These are phyloP conservation scores for Coelastrella sp. DNA, from an alignment of 139 green algal genomes.

Conservation along the genomic window DNA sequence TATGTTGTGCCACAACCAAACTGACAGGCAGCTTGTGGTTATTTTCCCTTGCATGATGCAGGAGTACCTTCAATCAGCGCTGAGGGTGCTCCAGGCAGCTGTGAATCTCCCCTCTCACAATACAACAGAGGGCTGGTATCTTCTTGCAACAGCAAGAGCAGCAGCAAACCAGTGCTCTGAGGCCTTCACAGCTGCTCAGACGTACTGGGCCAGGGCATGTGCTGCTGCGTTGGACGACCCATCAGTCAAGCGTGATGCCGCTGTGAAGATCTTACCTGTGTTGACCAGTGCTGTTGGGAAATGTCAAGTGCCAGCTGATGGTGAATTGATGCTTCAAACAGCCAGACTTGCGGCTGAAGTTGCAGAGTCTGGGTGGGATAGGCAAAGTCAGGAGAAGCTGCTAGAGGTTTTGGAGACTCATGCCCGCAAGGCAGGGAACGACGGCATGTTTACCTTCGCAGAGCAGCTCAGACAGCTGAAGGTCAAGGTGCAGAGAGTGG, in stretches of 20 bases:
- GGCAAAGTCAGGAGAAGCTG: conserved; percentile 38
- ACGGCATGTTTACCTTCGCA: background rate
- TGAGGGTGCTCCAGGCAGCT: conserved; percentile 6
- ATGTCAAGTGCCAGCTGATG: background rate
- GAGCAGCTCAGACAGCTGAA: conserved; percentile 33
- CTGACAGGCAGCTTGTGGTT: too few species aligned
- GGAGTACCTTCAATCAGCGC: conserved; percentile 25
- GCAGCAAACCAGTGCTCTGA: background rate
- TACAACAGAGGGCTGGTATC: background rate
- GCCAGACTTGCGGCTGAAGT: conserved; percentile 18
- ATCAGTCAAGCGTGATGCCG: background rate
- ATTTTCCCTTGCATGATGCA: background rate
- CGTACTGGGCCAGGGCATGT: conserved; percentile 1
- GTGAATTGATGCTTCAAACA: background rate
- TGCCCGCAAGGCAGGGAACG: background rate
- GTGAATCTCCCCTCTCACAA: background rate
- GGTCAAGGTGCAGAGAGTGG: background rate
- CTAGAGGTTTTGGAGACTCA: background rate
- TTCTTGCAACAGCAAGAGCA: conserved; percentile 9
- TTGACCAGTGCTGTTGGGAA: background rate
- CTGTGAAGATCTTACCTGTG: conserved; percentile 34
- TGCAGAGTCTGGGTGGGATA: conserved; percentile 28
- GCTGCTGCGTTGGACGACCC: background rate
- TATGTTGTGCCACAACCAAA: too few species aligned
- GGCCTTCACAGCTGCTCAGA: background rate